Evolutionary conservation across 495 filamentous ascomycete genomes (phyloP), one percentile per base, ranked within the genome.

Genomic region (Bombardia bombarda): DNA sequence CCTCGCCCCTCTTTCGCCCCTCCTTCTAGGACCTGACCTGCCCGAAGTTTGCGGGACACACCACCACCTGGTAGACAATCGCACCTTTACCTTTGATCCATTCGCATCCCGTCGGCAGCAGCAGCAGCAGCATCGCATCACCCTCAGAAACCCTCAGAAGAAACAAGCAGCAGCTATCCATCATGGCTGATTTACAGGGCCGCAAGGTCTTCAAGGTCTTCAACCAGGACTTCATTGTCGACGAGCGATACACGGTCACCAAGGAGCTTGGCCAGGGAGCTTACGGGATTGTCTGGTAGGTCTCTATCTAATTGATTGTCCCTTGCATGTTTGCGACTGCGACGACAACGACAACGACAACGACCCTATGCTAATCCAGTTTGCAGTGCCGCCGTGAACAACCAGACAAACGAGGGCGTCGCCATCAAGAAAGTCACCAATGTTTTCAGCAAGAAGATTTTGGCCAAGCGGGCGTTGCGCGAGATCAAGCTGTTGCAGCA

Each of bases 401-500:
- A 77, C 55, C 78, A 84, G 61, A 95, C 87, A 12, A 82, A 81
- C 55, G 92, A 98, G 60, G 92, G 92, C n/a, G 90, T 98, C 42
- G 92, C 92, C 45, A 87, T 98, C 69, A 98, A 98, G 73, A 98
- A 98, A 65, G 87, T 98, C 57, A 98, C 92, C 67, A 98, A 98
- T 84, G 93, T 98, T 47, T 97, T 98, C 74, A 95, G 89, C 78
- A 98, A 98, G 73, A 97, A 97, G 80, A 98, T 98, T 52, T 72
- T 98, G 46, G 92, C 92, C 46, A 98, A 98, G 77, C 86, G 92
- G 51, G 92, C 93, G 41, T 66, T 98, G 70, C 79, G 93, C 63
- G 92, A 98, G 69, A 96, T 98, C 65, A 98, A 98, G 76, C 78
- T 98, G 46, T 75, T 98, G 45, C 93, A 96, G 70, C 92, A 98